Base-by-base conservation (phyloP, 495 filamentous ascomycete genomes). In the Neurospora terricola region DNA sequence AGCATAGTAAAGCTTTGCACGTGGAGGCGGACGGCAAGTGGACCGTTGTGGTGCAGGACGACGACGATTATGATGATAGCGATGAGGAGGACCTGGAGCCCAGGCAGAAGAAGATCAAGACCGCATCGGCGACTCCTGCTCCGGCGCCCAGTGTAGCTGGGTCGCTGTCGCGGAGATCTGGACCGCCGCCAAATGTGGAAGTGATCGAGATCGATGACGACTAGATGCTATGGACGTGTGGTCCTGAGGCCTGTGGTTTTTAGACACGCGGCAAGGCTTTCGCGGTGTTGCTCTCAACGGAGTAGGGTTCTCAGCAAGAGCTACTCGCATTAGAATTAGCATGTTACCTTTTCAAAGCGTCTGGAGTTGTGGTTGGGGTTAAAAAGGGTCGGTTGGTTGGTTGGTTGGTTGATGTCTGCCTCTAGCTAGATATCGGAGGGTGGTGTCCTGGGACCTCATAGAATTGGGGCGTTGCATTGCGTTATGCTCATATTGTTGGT, bases 1-100 rank as follows among this genome's bases (percentile, higher is more conserved):
- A 88, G 27, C 78, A 81, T n/a, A 83, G 86, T 5, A 89, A 89
- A 74, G 84, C 87, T 0, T 88, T 94, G 69, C 80, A 84, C 12
- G 84, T 92, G 38, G 80, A 81, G 42, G 78, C 83, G 0, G 86
- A 91, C 76, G 91, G 91, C 3, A 83, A 80, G 18, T 93, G 91
- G 91, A 81, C 80, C 30, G 77, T 81, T 0, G 78, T 84, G 14
- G 73, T 81, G 37, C 77, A 80, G 42, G 75, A 72, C 0, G 80
- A 81, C 2, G 78, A 82, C 2, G 75, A 71, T 30, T 73, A 72
- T 36, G 78, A 70, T 43, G 78, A 79, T 38, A 75, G 69, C 30
- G 76, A 78, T 21, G 76, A 40, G 4, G 48, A 45, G 30, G n/a
- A 23, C 18, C 2, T 45, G 42, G 54, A 48, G 7, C 68, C 38